Base-by-base conservation (phyloP, 148 eudicot genomes). In the Fagopyrum tataricum region DNA sequence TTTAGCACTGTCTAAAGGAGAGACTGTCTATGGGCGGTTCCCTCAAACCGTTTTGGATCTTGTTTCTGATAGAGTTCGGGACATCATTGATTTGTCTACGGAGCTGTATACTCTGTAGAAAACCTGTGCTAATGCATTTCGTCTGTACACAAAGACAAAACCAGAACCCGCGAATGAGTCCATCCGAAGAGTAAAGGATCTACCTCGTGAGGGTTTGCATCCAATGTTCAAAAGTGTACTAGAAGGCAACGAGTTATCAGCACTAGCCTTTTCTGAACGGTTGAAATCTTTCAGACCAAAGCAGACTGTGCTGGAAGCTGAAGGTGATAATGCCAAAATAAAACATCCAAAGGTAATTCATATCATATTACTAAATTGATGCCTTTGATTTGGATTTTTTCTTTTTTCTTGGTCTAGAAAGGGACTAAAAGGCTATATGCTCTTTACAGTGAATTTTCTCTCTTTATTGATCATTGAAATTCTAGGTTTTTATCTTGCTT, bases 281-380 rank as follows among this genome's bases (percentile, higher is more conserved):
- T 77, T 95, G 78, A 95, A 91, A 81, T 79, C 86, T 68, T 95
- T 90, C 82, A 95, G 99, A 79, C 96, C 99, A 21, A 95, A 92
- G 89, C 97, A 95, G 84, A 95, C 96, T 14, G 77, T 95, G 73
- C 78, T 95, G 84, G 99, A 95, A 79, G 89, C 96, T 77, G 97
- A 92, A 82, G 99, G 97, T 73, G 94, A 83, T 75, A 87, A 81
- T 79, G 89, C 91, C 61, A 90, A 81, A 77, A 80, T 92, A 70
- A 95, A 90, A 78, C 81, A 84, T 74, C 75, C 48, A 6, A 51
- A 81, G 76, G 97, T 90, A 87, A 82, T 56, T 23, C 39, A 51
- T 67, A 4, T 39, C 11, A 12, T 58, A 20, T 21, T 67, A 67
- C 20, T 67, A 37, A 64, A 39, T 15, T 14, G 71, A 40, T 31